These are phyloP conservation scores for Decorospora gaudefroyi DNA, from an alignment of 2,329 filamentous ascomycete species.

Conservation along the genomic window DNA sequence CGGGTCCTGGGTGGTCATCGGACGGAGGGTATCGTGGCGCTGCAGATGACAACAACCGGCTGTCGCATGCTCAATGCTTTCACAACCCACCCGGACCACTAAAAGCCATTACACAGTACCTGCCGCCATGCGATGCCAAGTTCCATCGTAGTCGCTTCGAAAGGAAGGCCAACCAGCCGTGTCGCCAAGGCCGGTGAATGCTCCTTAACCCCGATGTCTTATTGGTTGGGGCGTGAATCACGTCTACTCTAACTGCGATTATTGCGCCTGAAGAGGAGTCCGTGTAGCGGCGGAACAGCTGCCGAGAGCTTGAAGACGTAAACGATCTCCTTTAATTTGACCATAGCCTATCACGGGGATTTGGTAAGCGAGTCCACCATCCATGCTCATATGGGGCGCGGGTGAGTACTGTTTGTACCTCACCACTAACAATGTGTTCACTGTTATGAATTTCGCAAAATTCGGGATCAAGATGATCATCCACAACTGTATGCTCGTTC, in stretches of 20 bases:
- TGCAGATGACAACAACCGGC: slow-evolving; percentile 13
- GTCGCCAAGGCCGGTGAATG: slow-evolving; percentile 11
- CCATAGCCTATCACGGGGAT: slow-evolving; percentile 18
- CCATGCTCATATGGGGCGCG: slow-evolving; percentile 6
- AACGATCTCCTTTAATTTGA: slow-evolving; percentile 22
- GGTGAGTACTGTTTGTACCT: neutral
- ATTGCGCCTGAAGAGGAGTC: slow-evolving; percentile 11
- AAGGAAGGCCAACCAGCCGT: slow-evolving; percentile 22
- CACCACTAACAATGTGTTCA: neutral
- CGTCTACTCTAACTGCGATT: slow-evolving; percentile 7
- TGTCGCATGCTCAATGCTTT: slow-evolving; percentile 5
- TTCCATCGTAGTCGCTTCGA: too few relatives aligned
- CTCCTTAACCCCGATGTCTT: neutral
- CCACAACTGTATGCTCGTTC: too few relatives aligned
- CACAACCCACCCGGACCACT: neutral
- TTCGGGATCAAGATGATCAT: too few relatives aligned
- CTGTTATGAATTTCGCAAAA: too few relatives aligned
- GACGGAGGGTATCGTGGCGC: slow-evolving; percentile 16
- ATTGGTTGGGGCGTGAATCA: slow-evolving; percentile 21
- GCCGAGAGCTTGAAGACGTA: slow-evolving; percentile 12
- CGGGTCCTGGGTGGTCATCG: slow-evolving; percentile 26
- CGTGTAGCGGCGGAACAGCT: slow-evolving; percentile 14
- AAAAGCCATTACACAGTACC: slow-evolving; percentile 1
- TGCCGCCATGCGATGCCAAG: too few relatives aligned
- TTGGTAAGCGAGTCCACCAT: slow-evolving; percentile 3